Conservation (phyloP, 2,329 filamentous ascomycete genomes). For the Cladorrhinum sp. region DNA sequence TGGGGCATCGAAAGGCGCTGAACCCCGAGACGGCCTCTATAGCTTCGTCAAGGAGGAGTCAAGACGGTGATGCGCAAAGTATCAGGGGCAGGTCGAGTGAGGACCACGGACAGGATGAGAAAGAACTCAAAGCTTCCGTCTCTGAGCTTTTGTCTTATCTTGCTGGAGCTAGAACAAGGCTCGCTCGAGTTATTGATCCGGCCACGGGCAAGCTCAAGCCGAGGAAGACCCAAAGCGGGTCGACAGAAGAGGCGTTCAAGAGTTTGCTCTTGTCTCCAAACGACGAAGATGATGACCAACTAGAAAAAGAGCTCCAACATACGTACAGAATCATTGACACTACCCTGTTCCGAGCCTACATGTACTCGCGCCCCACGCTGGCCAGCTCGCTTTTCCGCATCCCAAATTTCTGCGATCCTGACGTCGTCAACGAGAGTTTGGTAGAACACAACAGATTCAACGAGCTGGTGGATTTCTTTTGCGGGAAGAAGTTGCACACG, state of each 20-base stretch:
- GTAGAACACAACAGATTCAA: slow-evolving; percentile 86
- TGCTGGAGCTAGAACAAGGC: slow-evolving; percentile 72
- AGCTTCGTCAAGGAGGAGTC: slow-evolving; percentile 53
- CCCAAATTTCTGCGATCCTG: slow-evolving; percentile 94
- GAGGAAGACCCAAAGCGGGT: slow-evolving; percentile 41
- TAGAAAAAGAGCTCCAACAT: slow-evolving; percentile 67
- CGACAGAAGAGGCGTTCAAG: slow-evolving; percentile 52
- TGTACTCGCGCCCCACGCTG: slow-evolving; percentile 83
- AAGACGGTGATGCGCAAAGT: slow-evolving; percentile 57
- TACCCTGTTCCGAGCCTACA: slow-evolving; percentile 88
- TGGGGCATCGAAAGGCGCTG: slow-evolving; percentile 43
- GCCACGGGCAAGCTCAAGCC: slow-evolving; percentile 60
- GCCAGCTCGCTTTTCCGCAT: slow-evolving; percentile 90
- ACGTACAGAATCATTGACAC: slow-evolving; percentile 89
- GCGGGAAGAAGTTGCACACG: slow-evolving; percentile 88
- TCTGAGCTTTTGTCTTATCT: slow-evolving; percentile 83
- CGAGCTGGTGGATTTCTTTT: slow-evolving; percentile 95
- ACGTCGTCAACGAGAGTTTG: slow-evolving; percentile 89
- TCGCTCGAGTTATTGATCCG: slow-evolving; percentile 61
- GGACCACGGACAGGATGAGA: slow-evolving; percentile 63
- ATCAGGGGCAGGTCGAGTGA: slow-evolving; percentile 46
- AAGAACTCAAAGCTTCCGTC: slow-evolving; percentile 77
- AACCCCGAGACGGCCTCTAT: slow-evolving; percentile 59
- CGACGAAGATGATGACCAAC: slow-evolving; percentile 55
- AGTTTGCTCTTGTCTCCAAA: slow-evolving; percentile 49